phyloP scores from a whole-genome alignment of 1,139 yeast genomes.

The Pichia sp. region DNA sequence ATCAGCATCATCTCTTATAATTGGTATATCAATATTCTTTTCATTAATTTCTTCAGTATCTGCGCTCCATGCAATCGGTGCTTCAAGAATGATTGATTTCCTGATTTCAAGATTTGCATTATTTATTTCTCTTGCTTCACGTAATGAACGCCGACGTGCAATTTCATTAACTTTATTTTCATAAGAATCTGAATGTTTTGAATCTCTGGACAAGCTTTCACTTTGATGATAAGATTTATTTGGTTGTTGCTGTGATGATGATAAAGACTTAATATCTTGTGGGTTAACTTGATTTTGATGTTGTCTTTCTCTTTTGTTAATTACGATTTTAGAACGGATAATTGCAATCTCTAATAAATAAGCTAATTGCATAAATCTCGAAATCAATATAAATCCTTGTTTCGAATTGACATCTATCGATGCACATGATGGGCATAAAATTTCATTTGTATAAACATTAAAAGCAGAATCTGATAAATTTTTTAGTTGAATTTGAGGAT shows the following conservation, averaged over 20 bases:
- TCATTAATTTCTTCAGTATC: slow-evolving; percentile 25
- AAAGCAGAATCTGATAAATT: slow-evolving; percentile 40
- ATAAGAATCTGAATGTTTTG: slow-evolving; percentile 16
- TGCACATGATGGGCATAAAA: slow-evolving; percentile 57
- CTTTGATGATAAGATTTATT: background rate
- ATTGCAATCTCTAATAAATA: slow-evolving; percentile 79
- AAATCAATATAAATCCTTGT: slow-evolving; percentile 56
- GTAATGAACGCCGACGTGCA: slow-evolving; percentile 64
- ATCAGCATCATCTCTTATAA: background rate
- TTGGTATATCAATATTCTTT: background rate
- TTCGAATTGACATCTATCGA: slow-evolving; percentile 41
- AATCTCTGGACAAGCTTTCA: background rate
- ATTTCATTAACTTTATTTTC: slow-evolving; percentile 52
- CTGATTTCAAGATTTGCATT: slow-evolving; percentile 39
- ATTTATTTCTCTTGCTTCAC: slow-evolving; percentile 52
- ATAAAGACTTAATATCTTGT: background rate
- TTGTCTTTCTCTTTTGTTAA: slow-evolving; percentile 9
- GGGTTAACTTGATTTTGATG: background rate
- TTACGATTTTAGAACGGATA: slow-evolving; percentile 52
- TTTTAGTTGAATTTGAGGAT: slow-evolving; percentile 10
- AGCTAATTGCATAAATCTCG: slow-evolving; percentile 66
- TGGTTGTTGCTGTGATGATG: background rate
- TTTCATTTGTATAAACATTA: slow-evolving; percentile 33
- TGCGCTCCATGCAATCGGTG: slow-evolving; percentile 30
- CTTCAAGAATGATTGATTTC: slow-evolving; percentile 45